Evolutionary conservation across 306 rosid genomes (phyloP), one percentile per base, ranked within the genome.

Genomic region (Cyclanthera cordifolia): DNA sequence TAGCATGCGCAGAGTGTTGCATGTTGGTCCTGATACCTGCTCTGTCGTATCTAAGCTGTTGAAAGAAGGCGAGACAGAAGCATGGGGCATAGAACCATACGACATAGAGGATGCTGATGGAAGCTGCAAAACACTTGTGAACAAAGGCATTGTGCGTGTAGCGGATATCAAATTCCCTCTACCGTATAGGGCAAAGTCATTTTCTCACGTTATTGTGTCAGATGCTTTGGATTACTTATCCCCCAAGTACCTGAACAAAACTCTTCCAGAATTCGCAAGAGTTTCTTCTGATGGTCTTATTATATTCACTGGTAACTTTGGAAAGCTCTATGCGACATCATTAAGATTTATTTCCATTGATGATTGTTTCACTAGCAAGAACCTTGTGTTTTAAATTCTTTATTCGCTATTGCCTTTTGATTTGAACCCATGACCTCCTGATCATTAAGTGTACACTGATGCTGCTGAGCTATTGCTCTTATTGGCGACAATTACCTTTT

Each of bases 11-110:
- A 91, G 78, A 46, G 82, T 89, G 74, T 81, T 91, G 85, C 97
- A 91, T 64, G 84, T 91, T 28, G 96, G 97, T 72, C 96, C 96
- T 1, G 95, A 91, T 50, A 84, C 86, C 72, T 91, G 97, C 72
- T 87, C 87, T 32, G 92, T 87, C 68, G 95, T 87, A 53, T 85
- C 91, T 64, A 76, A 76, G 39, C 83, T 91, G 49, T 64, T 87
- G 55, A 85, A 80, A 77, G 90, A 85, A 76, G 84, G 82, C 45
- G 97, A 87, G 82, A 80, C 82, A 53, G 97, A 87, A 78, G 96
- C 92, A n/a, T 88, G 96, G 97, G 97, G 97, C 53, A 78, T 89
- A 55, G 96, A 91, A 71, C 96, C 97, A 14, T 91, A 89, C 58
- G 97, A 91, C 77, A 74, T 91, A 73, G 97, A 88, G 77, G 95